Evolutionary conservation across 768 basidiomycete species (phyloP).

Genomic region (Plicaturopsis crispa): DNA sequence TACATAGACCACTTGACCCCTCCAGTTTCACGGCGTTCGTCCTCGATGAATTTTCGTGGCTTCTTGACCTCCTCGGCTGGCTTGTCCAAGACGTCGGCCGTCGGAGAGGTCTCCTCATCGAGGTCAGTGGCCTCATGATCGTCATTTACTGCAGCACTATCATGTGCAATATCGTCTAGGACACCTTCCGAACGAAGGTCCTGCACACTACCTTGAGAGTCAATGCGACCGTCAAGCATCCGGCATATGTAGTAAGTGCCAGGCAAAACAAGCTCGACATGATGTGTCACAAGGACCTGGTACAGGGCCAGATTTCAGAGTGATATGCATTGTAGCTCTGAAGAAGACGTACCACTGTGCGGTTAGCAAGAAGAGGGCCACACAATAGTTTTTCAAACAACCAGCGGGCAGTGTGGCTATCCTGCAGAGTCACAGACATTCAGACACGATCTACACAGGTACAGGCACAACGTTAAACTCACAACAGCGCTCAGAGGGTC

Average conservation of each 20-base stretch:
- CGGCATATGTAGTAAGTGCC: conserved; percentile 29
- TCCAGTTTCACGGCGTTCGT: conserved; percentile 75
- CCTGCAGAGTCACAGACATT: conserved; percentile 5
- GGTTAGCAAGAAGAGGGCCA: conserved; percentile 20
- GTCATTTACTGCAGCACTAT: conserved; percentile 15
- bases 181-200: conserved; percentile 26
- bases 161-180: conserved; percentile 26
- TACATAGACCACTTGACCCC: conserved; percentile 76
- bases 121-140: conserved; percentile 17
- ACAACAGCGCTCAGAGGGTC: conserved; percentile 20
- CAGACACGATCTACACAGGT: not conserved
- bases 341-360: conserved; percentile 24
- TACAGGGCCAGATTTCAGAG: not conserved
- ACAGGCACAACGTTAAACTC: not conserved
- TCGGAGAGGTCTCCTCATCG: conserved; percentile 19
- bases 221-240: conserved; percentile 33
- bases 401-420: conserved; percentile 21
- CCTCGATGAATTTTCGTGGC: conserved; percentile 68
- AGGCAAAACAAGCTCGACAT: conserved; percentile 34
- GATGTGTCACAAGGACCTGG: conserved; percentile 33
- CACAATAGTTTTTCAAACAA: conserved; percentile 16
- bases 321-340: not conserved
- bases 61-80: conserved; percentile 38
- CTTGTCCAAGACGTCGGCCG: conserved; percentile 17
- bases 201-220: conserved; percentile 26